Conservation (phyloP, 305 asterid genomes). For the Fraxinus sp. region DNA sequence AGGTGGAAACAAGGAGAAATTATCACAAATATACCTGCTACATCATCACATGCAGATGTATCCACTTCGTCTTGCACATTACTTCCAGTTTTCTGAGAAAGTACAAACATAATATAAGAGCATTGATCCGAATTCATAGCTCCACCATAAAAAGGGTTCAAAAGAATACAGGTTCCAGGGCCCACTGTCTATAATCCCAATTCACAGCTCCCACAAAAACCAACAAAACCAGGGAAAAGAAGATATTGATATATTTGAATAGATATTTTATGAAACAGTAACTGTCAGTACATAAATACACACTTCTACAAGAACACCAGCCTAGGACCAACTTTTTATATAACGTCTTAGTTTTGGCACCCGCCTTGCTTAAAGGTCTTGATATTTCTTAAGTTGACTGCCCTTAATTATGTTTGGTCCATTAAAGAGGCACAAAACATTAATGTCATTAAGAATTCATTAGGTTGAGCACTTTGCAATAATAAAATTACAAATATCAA, state of each 20-base stretch:
- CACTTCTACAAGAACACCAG: not conserved
- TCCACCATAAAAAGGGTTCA: not conserved
- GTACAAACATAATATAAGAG: constrained; percentile 22
- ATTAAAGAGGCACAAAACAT: not conserved
- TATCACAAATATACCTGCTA: constrained; percentile 54
- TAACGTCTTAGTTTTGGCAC: not conserved
- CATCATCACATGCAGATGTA: constrained; percentile 61
- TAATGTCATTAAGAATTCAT: not conserved
- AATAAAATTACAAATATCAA: not conserved
- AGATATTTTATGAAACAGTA: not conserved
- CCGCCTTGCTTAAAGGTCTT: not conserved
- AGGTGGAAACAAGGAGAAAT: constrained; percentile 22
- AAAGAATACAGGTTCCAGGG: not conserved
- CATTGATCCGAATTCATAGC: constrained; percentile 9
- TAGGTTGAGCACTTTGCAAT: not conserved
- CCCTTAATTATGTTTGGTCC: not conserved
- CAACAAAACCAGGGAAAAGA: not conserved
- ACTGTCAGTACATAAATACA: not conserved
- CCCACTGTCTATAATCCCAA: not conserved
- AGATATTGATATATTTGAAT: not conserved
- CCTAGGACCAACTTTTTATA: not conserved
- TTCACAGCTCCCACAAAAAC: not conserved
- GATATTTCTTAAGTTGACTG: not conserved
- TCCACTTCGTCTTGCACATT: constrained; percentile 70
- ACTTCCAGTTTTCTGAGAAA: constrained; percentile 57